phyloP scores from a whole-genome alignment of 345 rosid species.

The Brassica incana region DNA sequence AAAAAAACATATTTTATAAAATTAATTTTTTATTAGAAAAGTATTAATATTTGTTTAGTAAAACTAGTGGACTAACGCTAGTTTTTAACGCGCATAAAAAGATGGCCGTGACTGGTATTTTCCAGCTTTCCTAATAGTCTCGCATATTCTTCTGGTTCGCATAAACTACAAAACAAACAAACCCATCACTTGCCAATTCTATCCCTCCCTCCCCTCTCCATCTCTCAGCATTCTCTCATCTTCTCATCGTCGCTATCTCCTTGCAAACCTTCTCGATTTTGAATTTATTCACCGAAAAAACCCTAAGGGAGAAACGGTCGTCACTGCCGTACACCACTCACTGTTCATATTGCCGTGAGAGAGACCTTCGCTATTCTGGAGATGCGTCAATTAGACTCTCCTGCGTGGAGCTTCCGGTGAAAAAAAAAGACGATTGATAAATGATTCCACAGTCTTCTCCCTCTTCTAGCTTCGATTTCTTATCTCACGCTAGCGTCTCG shows the following conservation, averaged over 20 bases:
- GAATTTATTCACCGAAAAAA: background rate
- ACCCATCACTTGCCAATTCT: constrained; percentile 44
- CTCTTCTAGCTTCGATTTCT: constrained; percentile 39
- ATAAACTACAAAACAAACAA: background rate
- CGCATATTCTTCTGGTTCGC: constrained; percentile 8
- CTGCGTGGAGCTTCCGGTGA: constrained; percentile 33
- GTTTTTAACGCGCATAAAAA: background rate
- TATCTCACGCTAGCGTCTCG: constrained; percentile 11
- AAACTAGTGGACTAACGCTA: background rate
- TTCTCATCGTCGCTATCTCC: background rate
- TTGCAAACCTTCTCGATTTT: background rate
- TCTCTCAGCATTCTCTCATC: constrained; percentile 24
- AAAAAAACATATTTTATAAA: too few species aligned
- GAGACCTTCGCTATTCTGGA: background rate
- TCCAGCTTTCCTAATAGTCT: background rate
- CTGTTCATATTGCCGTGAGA: background rate
- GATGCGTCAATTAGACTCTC: constrained; percentile 29
- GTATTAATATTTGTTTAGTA: background rate
- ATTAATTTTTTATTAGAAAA: too few species aligned
- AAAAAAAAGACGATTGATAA: constrained; percentile 21
- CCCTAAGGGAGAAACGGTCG: constrained; percentile 13
- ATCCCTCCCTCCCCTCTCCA: background rate
- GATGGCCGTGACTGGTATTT: background rate
- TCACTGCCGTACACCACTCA: background rate
- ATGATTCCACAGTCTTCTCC: constrained; percentile 60